Base-by-base conservation (phyloP, 305 asterid species). In the Coffea humblotiana region DNA sequence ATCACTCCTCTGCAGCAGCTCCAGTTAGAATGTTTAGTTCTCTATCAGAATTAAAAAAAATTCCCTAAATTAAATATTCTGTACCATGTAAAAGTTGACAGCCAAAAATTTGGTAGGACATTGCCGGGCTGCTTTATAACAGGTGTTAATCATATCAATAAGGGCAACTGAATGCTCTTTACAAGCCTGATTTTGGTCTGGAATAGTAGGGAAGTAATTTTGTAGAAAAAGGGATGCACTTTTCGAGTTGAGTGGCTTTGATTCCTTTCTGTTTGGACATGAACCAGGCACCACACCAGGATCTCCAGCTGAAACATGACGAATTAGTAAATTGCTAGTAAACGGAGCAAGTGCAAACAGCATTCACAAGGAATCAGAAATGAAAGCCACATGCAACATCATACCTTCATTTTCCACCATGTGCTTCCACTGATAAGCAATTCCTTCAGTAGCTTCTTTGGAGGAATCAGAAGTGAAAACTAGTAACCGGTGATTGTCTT, bases 391-490 rank as follows among this genome's bases (percentile, higher is more conserved):
- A 76, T 63, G n/a, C 63, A 79, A 67, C 61, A 87, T 5, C 99
- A 86, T 86, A 96, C 99, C 19, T 81, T 91, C 97, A 75, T 94
- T 96, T 87, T 96, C 99, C 81, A 94, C 88, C 97, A 96, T 92
- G 91, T 96, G 92, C 83, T 82, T 94, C 99, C 99, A 96, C 81
- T 96, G 98, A 81, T 94, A 92, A 51, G 99, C 97, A 67, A 96
- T 85, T 82, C 94, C 98, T 91, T 96, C 99, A 51, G 81, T 69
- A 32, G 93, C 90, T 87, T 96, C 99, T 81, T 96, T 94, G 8
- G 97, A 92, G 70, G 97, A 88, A 89, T 96, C 97, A 66, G 98
- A 96, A 71, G 99, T 96, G 80, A 96, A 96, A 90, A 96, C 99
- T 25, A 96, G 85, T 75, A 94, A 80, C 72, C 98, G 92, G 61